Evolutionary conservation across 2,329 filamentous ascomycete species (phyloP).

Genomic region (Dothidotthia symphoricarpi): DNA sequence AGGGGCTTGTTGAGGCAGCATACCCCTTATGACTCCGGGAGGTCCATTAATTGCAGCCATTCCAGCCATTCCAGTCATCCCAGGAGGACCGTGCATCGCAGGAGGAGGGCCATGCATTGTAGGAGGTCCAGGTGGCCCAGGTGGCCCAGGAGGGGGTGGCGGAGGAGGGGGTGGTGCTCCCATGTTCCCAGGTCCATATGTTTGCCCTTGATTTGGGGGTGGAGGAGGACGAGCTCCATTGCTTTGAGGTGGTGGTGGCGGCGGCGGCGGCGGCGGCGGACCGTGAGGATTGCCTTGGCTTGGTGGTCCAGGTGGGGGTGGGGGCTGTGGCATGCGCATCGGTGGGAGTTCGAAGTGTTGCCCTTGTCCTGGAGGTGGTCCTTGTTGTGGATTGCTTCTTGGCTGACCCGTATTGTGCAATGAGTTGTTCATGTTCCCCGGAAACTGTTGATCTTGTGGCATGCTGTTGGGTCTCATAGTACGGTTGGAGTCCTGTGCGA

Average conservation of each 20-base stretch:
- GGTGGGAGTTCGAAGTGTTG: too few species aligned
- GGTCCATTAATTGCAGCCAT: too few species aligned
- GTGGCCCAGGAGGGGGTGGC: too few species aligned
- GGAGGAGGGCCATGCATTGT: neutral
- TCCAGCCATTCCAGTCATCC: too few species aligned
- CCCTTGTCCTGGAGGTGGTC: constrained; percentile 2
- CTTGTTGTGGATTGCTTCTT: constrained; percentile 2
- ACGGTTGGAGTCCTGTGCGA: constrained; percentile 7
- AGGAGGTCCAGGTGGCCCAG: too few species aligned
- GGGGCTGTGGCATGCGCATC: too few species aligned
- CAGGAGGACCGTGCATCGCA: neutral
- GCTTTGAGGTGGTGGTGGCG: neutral
- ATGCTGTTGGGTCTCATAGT: constrained; percentile 4
- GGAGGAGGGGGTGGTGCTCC: too few species aligned
- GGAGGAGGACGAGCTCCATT: neutral
- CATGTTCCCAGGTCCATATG: neutral
- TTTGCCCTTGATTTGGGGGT: neutral
- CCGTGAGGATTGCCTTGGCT: constrained; percentile 3
- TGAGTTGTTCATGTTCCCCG: constrained; percentile 1
- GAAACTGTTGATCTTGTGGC: constrained; percentile 5
- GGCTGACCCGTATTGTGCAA: constrained; percentile 5
- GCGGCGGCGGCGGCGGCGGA: neutral
- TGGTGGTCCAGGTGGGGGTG: neutral
- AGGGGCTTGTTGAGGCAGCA: constrained; percentile 8
- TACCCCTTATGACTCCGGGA: neutral